phyloP scores from a whole-genome alignment of 768 basidiomycete species.

The Agaricus subrufescens region DNA sequence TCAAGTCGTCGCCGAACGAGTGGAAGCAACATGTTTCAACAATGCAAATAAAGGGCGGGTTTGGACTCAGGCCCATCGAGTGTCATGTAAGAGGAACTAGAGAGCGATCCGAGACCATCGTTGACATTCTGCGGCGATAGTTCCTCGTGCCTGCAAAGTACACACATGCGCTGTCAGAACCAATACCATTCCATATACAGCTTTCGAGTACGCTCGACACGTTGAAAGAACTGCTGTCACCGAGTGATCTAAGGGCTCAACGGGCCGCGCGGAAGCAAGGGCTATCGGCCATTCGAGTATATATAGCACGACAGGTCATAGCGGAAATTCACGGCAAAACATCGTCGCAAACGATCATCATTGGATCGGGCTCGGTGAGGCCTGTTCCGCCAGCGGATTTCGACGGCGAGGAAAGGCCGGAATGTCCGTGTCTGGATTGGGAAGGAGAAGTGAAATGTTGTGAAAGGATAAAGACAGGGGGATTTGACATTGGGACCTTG shows the following conservation, averaged over 20 bases:
- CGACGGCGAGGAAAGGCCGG: constrained; percentile 5
- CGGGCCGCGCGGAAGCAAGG: not conserved
- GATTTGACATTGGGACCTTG: constrained; percentile 41
- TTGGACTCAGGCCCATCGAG: constrained; percentile 34
- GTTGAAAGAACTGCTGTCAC: constrained; percentile 37
- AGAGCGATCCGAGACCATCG: not conserved
- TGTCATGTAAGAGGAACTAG: constrained; percentile 42
- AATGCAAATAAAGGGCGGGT: constrained; percentile 27
- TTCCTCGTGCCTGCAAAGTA: constrained; percentile 42
- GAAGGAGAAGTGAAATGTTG: constrained; percentile 45
- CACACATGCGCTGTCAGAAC: constrained; percentile 42
- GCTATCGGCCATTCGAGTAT: constrained; percentile 12
- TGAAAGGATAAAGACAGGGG: constrained; percentile 32
- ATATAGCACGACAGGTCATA: constrained; percentile 41
- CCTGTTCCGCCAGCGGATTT: constrained; percentile 24
- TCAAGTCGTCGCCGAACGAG: constrained; percentile 54
- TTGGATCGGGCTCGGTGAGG: constrained; percentile 44
- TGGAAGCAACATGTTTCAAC: constrained; percentile 46
- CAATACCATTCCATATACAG: constrained; percentile 57
- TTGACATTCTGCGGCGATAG: constrained; percentile 9
- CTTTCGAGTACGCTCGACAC: constrained; percentile 40
- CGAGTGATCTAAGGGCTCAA: constrained; percentile 15
- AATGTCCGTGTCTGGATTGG: constrained; percentile 45
- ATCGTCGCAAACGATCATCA: constrained; percentile 28
- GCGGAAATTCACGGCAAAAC: constrained; percentile 33